phyloP scores from a whole-genome alignment of 352 stramenopile genomes.

The Phytopythium vexans region DNA sequence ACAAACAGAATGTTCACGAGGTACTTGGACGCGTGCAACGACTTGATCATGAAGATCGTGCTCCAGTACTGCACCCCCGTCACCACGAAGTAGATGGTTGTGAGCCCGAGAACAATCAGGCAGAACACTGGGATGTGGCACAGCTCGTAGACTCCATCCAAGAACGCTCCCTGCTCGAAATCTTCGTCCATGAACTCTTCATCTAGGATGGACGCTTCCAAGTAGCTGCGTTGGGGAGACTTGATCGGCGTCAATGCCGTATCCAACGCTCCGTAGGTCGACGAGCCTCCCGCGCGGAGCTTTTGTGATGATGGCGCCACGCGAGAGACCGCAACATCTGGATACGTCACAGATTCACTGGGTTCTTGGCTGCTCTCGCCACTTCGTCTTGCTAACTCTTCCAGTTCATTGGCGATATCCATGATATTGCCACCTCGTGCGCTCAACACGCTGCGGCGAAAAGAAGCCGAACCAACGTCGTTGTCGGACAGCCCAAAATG shows the following conservation, averaged over 20 bases:
- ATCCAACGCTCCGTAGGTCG: slow-evolving; percentile 60
- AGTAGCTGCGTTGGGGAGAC: slow-evolving; percentile 42
- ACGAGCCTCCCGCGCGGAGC: slow-evolving; percentile 9
- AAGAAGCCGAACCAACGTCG: slow-evolving; percentile 26
- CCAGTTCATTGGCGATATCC: slow-evolving; percentile 14
- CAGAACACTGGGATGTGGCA: slow-evolving; percentile 73
- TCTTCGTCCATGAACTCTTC: slow-evolving; percentile 65
- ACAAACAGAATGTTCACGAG: slow-evolving; percentile 81
- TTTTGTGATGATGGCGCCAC: slow-evolving; percentile 16
- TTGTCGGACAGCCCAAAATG: slow-evolving; percentile 57
- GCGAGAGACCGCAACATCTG: slow-evolving; percentile 16
- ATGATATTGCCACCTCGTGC: slow-evolving; percentile 18
- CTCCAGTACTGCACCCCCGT: slow-evolving; percentile 86
- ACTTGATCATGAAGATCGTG: slow-evolving; percentile 88
- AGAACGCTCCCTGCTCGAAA: slow-evolving; percentile 68
- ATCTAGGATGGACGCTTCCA: slow-evolving; percentile 68
- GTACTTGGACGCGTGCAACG: slow-evolving; percentile 77
- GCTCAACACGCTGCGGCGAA: slow-evolving; percentile 30
- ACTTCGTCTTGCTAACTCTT: slow-evolving; percentile 6
- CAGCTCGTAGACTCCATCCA: slow-evolving; percentile 57
- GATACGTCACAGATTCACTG: slow-evolving; percentile 1
- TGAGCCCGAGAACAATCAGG: slow-evolving; percentile 72
- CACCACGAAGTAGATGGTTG: slow-evolving; percentile 85
- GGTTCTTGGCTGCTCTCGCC: slow-evolving; percentile 1
- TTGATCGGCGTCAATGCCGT: slow-evolving; percentile 29